phyloP scores from a whole-genome alignment of 306 rosid genomes.

The Pterocarpus macrocarpus region DNA sequence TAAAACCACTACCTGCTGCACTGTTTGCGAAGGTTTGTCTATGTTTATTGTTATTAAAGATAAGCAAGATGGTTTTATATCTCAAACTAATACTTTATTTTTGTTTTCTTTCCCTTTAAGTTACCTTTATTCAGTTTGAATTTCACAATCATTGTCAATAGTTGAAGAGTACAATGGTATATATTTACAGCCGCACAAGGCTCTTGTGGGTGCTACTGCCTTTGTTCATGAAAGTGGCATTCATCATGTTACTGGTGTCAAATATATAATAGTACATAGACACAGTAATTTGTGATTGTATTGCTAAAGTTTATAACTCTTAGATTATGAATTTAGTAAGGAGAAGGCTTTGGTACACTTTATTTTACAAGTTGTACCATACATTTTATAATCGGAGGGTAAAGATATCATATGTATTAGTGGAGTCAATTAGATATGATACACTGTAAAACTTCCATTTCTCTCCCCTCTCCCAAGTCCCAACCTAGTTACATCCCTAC shows the following conservation, averaged over 20 bases:
- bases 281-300: no score
- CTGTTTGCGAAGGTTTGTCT: no score
- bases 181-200: constrained; percentile 91
- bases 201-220: constrained; percentile 94
- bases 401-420: no score
- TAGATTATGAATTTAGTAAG: constrained; percentile 20
- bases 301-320: no score
- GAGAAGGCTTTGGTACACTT: no score
- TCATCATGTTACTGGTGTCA: constrained; percentile 81
- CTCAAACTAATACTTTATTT: background rate
- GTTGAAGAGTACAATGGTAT: constrained; percentile 89
- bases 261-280: background rate
- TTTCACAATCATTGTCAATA: constrained; percentile 43
- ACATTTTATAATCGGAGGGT: no score
- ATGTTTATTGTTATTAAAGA: background rate
- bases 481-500: no score
- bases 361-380: no score
- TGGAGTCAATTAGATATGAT: no score
- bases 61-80: constrained; percentile 85
- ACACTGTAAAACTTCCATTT: no score
- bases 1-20: no score
- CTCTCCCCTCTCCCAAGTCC: no score
- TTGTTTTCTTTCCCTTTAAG: background rate
- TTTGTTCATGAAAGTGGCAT: constrained; percentile 98
- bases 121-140: background rate